Evolutionary conservation across 2,329 filamentous ascomycete genomes (phyloP).

Genomic region (Ceratocystis albifundus): DNA sequence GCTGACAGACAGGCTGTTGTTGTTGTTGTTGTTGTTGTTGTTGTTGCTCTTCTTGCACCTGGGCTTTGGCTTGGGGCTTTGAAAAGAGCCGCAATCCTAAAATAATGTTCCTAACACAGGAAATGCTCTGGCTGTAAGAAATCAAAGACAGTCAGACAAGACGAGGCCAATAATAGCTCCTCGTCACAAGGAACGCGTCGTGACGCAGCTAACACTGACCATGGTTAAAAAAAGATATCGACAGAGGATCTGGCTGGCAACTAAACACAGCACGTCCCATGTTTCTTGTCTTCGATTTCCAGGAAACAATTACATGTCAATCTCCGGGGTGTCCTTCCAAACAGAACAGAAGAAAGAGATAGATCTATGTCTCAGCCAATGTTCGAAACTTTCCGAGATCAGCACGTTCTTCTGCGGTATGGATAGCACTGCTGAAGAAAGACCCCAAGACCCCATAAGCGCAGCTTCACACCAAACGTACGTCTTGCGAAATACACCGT

Average conservation of each 20-base stretch:
- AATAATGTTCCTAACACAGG: background rate
- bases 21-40: too few relatives aligned
- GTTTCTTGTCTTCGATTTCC: background rate
- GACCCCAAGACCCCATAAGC: background rate
- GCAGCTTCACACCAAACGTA: background rate
- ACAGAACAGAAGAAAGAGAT: background rate
- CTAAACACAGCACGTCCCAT: background rate
- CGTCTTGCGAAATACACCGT: background rate
- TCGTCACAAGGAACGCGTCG: background rate
- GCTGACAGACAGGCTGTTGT: too few relatives aligned
- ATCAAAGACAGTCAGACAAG: background rate
- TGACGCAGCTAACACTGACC: background rate
- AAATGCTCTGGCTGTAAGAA: background rate
- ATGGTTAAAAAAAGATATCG: background rate
- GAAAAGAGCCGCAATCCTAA: background rate
- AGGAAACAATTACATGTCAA: background rate
- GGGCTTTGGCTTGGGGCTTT: background rate
- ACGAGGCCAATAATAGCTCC: background rate
- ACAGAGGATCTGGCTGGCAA: background rate
- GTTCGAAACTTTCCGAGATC: background rate
- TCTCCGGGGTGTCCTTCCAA: background rate
- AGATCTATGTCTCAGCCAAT: background rate
- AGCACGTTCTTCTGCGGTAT: background rate
- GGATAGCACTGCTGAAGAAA: background rate
- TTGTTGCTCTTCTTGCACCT: too few relatives aligned